Conservation (phyloP, 805 yeast species). For the Wickerhamiella galacta region DNA sequence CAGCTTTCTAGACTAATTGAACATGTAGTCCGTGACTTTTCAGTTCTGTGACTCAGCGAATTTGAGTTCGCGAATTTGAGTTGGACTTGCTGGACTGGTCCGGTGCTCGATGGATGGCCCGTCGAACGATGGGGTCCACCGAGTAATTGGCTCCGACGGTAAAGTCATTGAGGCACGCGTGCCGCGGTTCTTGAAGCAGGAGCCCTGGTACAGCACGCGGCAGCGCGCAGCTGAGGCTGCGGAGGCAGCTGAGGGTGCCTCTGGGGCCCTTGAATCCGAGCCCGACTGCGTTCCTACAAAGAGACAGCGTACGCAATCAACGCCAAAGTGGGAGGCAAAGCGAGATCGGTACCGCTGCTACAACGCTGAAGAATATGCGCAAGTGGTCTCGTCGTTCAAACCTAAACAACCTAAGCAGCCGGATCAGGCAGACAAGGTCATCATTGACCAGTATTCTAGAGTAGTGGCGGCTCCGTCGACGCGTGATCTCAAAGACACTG, state of each 20-base stretch:
- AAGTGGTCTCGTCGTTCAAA: conserved; percentile 2
- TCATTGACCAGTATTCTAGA: conserved; percentile 4
- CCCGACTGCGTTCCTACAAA: too few species aligned
- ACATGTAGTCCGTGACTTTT: not conserved
- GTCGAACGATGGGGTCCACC: not conserved
- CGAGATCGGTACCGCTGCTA: conserved; percentile 5
- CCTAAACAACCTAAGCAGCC: not conserved
- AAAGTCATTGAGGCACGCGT: not conserved
- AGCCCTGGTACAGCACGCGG: conserved; percentile 3
- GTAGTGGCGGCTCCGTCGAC: conserved; percentile 1
- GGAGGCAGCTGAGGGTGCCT: too few species aligned
- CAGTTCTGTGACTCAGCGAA: not conserved
- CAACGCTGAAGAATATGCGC: conserved; percentile 2
- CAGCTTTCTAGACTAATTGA: not conserved
- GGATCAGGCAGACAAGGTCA: not conserved
- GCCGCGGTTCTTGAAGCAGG: not conserved
- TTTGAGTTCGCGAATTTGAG: too few species aligned
- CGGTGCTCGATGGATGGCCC: too few species aligned
- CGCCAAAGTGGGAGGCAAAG: conserved; percentile 3
- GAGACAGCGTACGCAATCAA: not conserved
- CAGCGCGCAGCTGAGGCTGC: conserved; percentile 1
- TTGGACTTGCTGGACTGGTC: too few species aligned
- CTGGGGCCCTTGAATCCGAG: too few species aligned
- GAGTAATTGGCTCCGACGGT: conserved; percentile 4
- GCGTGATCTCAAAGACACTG: conserved; percentile 5